A percentile compares a stretch with the other conserved stretches of the same genome.
Conservation (phyloP, 805 yeast species). For the Blastobotrys muscicola region DNA sequence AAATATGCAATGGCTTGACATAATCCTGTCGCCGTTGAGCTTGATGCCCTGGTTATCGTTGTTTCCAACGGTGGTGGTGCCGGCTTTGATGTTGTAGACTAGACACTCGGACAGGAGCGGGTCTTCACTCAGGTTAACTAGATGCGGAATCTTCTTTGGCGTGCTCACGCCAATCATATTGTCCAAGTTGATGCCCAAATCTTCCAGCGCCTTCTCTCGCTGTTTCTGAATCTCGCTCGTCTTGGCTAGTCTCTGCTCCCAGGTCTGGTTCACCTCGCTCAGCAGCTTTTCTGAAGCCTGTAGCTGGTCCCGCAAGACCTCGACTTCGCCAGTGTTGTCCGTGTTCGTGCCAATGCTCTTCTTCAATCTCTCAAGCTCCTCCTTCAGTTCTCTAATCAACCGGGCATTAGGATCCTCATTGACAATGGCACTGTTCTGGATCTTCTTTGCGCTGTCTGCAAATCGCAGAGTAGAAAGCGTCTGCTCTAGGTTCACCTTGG, state of each 20-base stretch:
- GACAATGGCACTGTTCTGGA: constrained; percentile 51
- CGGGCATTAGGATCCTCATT: constrained; percentile 53
- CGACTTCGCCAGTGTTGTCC: neutral
- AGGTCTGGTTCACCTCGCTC: constrained; percentile 18
- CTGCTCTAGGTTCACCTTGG: constrained; percentile 62
- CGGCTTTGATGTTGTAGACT: constrained; percentile 20
- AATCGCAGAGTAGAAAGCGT: constrained; percentile 63
- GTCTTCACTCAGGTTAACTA: constrained; percentile 23
- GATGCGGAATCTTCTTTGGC: constrained; percentile 20
- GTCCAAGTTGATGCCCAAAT: constrained; percentile 20
- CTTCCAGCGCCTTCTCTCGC: constrained; percentile 22
- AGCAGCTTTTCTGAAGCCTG: constrained; percentile 18
- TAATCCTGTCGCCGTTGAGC: constrained; percentile 17
- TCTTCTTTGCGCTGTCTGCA: constrained; percentile 66
- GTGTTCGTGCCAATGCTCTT: constrained; percentile 6
- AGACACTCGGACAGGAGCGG: constrained; percentile 21
- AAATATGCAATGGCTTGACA: constrained; percentile 16
- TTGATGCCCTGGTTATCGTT: constrained; percentile 16
- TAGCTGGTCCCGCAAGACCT: constrained; percentile 11
- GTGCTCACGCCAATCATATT: constrained; percentile 19
- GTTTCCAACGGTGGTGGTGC: constrained; percentile 19
- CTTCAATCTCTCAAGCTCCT: constrained; percentile 16
- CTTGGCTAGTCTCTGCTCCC: constrained; percentile 20
- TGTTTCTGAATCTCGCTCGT: constrained; percentile 19
- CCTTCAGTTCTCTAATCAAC: constrained; percentile 30